These are phyloP conservation scores for Xylaria cubensis DNA, from an alignment of 495 filamentous ascomycete species.

Conservation along the genomic window DNA sequence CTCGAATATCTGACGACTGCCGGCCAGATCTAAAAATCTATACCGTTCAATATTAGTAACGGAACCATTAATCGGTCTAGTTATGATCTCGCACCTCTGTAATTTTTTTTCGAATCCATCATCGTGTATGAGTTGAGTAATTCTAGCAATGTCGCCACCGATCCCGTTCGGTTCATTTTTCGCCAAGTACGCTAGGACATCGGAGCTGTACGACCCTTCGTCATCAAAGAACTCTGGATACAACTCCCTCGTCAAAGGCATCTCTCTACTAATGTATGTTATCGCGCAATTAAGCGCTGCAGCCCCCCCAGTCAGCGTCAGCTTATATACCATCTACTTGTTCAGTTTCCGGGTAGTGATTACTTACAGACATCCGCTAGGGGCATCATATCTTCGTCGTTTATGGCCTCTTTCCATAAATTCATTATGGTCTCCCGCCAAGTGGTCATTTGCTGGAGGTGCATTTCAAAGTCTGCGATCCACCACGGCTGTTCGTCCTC, in stretches of 20 bases:
- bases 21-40: neutral
- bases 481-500: neutral
- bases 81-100: neutral
- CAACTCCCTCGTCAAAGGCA: neutral
- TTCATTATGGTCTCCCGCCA: neutral
- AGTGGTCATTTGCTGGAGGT: neutral
- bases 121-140: neutral
- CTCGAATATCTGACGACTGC: fast-evolving
- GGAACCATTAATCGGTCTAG: neutral
- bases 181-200: neutral
- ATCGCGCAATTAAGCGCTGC: neutral
- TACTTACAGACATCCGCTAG: neutral
- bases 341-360: neutral
- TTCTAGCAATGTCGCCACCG: neutral
- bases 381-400: neutral
- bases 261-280: neutral
- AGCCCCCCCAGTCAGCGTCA: neutral
- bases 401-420: neutral
- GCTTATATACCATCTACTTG: neutral
- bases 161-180: neutral
- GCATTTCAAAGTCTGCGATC: neutral
- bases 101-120: no score
- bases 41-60: neutral
- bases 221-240: neutral
- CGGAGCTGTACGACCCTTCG: neutral